phyloP scores from a whole-genome alignment of 2,329 filamentous ascomycete species.

The Trichoderma afroharzianum region DNA sequence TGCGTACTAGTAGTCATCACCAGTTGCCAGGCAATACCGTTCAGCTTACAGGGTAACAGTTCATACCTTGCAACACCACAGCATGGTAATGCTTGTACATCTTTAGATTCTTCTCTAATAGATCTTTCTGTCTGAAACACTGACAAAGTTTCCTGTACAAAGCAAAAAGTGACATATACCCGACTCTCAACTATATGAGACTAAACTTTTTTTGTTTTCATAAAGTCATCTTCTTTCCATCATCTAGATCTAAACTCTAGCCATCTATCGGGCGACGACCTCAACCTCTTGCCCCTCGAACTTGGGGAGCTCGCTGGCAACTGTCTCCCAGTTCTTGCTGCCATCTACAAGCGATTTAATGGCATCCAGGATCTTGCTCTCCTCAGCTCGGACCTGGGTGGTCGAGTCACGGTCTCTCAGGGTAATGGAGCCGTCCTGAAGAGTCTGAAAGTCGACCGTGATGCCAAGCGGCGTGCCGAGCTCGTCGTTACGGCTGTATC shows the following conservation, averaged over 20 bases:
- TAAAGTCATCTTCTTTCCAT: neutral
- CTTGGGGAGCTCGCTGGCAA: slow-evolving; percentile 73
- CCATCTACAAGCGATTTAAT: slow-evolving; percentile 54
- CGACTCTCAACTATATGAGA: neutral
- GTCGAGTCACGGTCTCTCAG: slow-evolving; percentile 88
- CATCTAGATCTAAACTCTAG: slow-evolving; percentile 11
- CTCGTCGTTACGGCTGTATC: slow-evolving; percentile 92
- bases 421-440: slow-evolving; percentile 82
- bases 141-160: neutral
- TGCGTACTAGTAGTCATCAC: neutral
- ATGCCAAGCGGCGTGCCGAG: slow-evolving; percentile 91
- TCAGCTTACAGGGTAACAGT: neutral
- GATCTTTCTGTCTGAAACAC: neutral
- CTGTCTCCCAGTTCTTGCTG: slow-evolving; percentile 60
- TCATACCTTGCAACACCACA: neutral
- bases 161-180: neutral
- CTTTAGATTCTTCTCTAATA: neutral
- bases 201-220: neutral
- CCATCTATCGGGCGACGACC: slow-evolving; percentile 32
- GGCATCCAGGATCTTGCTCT: slow-evolving; percentile 75
- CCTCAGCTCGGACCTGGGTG: slow-evolving; percentile 79
- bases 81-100: neutral
- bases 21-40: neutral
- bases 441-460: slow-evolving; percentile 92
- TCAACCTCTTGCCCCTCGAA: slow-evolving; percentile 75